Base-by-base conservation (phyloP, 768 basidiomycete genomes). In the Hygrophorus pudorinus region DNA sequence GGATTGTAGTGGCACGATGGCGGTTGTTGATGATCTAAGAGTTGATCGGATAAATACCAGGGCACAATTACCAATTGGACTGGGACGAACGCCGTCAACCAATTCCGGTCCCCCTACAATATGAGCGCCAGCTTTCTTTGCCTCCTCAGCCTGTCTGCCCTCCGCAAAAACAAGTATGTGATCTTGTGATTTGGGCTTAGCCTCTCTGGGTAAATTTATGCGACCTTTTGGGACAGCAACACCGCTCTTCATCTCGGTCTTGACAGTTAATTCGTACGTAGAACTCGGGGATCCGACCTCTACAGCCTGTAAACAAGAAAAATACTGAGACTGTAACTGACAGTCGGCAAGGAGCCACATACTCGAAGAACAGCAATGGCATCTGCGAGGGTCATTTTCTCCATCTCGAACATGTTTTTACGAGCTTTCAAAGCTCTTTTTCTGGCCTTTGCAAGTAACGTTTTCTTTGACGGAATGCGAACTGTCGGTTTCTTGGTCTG, bases 111-210 rank as follows among this genome's bases (percentile, higher is more conserved):
- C 94, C 37, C 96, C 96, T 12, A 97, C 88, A 48, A 85, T 76
- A 48, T 90, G 78, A 1, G 93, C 96, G 5, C 96, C 96, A 3
- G 89, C 88, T 34, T 71, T 76, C 61, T 74, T 81, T 0, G 96
- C 96, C 20, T 85, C 80, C 14, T 88, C 85, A 13, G 84, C 88
- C 41, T 75, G 71, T 45, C 78, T 70, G 4, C 89, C 89, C 53
- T 91, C 87, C 3, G 92, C 92, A 55, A 98, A 97, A 24, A 94
- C 91, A n/a, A 96, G 72, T 43, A 98, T 81, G 44, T 75, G 79
- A 48, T 87, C 85, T 53, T 81, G 75, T 28, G 69, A 56, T 53
- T 76, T 79, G 20, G 76, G 61, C 55, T 87, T 88, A 31, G 84
- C 76, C 54, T 93, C 88, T 38, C 79, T 69, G 0, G 92, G 90